phyloP scores from a whole-genome alignment of 768 basidiomycete species.

The Trametes elegans region DNA sequence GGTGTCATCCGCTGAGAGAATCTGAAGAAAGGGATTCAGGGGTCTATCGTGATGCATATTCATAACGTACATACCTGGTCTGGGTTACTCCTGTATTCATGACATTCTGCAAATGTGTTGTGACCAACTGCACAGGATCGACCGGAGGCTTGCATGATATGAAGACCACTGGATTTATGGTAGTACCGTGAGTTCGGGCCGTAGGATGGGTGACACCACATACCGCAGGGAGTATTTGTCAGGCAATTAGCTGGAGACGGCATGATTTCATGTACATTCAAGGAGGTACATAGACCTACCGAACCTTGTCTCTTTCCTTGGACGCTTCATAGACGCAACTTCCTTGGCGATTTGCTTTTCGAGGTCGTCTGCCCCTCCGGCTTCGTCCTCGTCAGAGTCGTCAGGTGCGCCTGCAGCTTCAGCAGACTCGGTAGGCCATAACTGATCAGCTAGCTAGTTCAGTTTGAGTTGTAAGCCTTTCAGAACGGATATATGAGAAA shows the following conservation, averaged over 20 bases:
- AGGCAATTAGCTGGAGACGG: conserved; percentile 59
- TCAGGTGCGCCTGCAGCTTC: conserved; percentile 6
- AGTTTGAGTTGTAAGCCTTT: too few relatives aligned
- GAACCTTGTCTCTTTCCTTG: conserved; percentile 61
- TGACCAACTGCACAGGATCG: conserved; percentile 70
- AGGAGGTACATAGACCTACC: conserved; percentile 39
- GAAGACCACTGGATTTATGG: conserved; percentile 57
- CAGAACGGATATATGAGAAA: neutral
- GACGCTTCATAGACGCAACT: conserved; percentile 65
- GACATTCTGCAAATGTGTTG: conserved; percentile 62
- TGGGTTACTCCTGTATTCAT: conserved; percentile 58
- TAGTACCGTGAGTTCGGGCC: neutral
- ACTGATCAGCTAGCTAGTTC: conserved; percentile 68
- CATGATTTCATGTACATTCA: neutral
- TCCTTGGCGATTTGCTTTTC: conserved; percentile 75
- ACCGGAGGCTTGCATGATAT: conserved; percentile 78
- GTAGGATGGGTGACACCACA: conserved; percentile 10
- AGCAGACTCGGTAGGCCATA: conserved; percentile 56
- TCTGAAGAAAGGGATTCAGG: conserved; percentile 35
- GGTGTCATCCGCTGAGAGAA: conserved; percentile 71
- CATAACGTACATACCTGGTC: conserved; percentile 49
- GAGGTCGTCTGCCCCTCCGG: conserved; percentile 42
- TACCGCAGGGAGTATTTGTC: conserved; percentile 80
- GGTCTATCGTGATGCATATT: neutral
- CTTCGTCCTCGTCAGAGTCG: conserved; percentile 29